Conservation (phyloP, 305 asterid genomes). For the Plantago coronopus region DNA sequence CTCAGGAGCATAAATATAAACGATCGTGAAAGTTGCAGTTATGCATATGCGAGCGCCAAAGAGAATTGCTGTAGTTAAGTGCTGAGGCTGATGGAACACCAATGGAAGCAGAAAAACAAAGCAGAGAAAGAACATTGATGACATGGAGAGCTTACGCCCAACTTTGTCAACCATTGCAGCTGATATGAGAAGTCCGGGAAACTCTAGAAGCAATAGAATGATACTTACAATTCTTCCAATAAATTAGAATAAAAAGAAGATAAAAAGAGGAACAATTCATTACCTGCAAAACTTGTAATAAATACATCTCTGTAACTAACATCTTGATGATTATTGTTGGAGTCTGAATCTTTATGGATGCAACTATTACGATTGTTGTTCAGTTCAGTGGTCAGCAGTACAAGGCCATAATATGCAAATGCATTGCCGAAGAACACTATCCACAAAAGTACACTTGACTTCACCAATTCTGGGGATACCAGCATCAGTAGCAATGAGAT, state of each 20-base stretch:
- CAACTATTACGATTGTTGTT: conserved; percentile 43
- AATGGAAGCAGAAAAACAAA: conserved; percentile 50
- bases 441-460: conserved; percentile 67
- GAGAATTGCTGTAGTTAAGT: conserved; percentile 48
- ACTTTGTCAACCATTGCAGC: conserved; percentile 55
- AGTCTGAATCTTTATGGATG: conserved; percentile 23
- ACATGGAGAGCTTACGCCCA: conserved; percentile 57
- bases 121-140: conserved; percentile 49
- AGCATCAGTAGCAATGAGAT: conserved; percentile 44
- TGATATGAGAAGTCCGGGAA: conserved; percentile 54
- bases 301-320: conserved; percentile 56
- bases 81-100: conserved; percentile 40
- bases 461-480: conserved; percentile 55
- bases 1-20: conserved; percentile 65
- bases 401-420: conserved; percentile 66
- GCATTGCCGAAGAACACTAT: conserved; percentile 64
- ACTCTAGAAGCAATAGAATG: conserved; percentile 37
- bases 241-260: neutral
- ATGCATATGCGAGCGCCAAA: conserved; percentile 61
- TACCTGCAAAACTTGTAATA: conserved; percentile 73
- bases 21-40: conserved; percentile 46
- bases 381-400: conserved; percentile 65
- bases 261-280: neutral
- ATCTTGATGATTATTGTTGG: conserved; percentile 32
- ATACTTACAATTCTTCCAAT: no score